These are phyloP conservation scores for Retiboletus fuscus DNA, from an alignment of 1,284 basidiomycete species.

Conservation along the genomic window DNA sequence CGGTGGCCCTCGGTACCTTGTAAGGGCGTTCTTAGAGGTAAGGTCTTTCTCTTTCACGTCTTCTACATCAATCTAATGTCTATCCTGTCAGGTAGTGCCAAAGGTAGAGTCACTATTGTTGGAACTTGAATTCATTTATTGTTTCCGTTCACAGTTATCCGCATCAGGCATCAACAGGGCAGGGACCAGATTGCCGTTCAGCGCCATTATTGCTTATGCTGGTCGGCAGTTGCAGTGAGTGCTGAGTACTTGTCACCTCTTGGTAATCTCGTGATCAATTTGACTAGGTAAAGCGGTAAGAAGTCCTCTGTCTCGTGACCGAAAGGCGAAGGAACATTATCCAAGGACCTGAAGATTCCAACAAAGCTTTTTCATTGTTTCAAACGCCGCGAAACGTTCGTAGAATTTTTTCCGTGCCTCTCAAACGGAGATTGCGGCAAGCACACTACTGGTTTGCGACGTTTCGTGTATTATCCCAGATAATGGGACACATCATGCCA, in stretches of 20 bases:
- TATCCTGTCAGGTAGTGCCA: background rate
- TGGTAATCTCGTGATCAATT: background rate
- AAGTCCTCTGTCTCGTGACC: constrained; percentile 46
- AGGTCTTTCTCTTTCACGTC: background rate
- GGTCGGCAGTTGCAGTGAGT: constrained; percentile 42
- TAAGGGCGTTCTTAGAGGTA: constrained; percentile 44
- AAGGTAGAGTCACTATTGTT: constrained; percentile 45
- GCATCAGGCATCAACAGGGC: constrained; percentile 44
- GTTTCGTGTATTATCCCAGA: constrained; percentile 38
- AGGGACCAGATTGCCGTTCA: constrained; percentile 44
- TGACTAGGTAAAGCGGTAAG: constrained; percentile 44
- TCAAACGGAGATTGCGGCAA: constrained; percentile 1
- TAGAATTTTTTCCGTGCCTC: background rate
- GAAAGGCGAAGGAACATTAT: constrained; percentile 44
- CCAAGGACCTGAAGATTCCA: constrained; percentile 21
- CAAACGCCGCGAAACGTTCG: constrained; percentile 18
- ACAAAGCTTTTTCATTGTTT: constrained; percentile 40
- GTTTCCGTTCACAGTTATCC: background rate
- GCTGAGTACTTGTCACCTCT: background rate
- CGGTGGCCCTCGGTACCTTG: constrained; percentile 47
- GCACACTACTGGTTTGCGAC: constrained; percentile 33
- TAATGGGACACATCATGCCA: background rate
- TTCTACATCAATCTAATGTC: background rate
- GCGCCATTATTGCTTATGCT: constrained; percentile 40
- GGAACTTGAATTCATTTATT: constrained; percentile 15